Conservation (phyloP, 73 alveolate genomes). For the Tetrahymena elliotti region DNA sequence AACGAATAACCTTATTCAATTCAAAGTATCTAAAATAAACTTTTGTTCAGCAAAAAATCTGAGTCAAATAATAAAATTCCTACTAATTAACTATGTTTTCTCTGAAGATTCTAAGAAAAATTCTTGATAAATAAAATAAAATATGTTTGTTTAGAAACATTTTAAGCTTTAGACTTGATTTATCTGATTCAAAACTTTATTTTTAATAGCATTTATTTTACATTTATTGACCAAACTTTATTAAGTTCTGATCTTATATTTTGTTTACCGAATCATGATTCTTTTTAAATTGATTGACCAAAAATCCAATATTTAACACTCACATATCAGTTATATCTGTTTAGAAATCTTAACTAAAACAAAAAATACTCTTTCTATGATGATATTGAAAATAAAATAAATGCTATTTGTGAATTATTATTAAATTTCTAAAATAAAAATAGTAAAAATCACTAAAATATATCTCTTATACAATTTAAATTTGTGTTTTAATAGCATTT, state of each 20-base stretch:
- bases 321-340: neutral
- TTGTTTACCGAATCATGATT: neutral
- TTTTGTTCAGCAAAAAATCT: neutral
- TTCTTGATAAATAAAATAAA: neutral
- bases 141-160: neutral
- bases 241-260: neutral
- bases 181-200: neutral
- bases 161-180: too few relatives aligned
- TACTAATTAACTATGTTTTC: too few relatives aligned
- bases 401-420: too few relatives aligned
- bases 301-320: too few relatives aligned
- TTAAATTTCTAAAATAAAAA: too few relatives aligned
- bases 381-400: too few relatives aligned
- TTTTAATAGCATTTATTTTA: too few relatives aligned
- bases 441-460: too few relatives aligned
- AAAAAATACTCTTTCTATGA: too few relatives aligned
- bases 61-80: neutral
- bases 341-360: neutral
- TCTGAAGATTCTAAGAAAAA: neutral
- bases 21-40: neutral
- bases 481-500: too few relatives aligned
- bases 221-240: too few relatives aligned
- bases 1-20: neutral
- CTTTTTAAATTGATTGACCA: neutral
- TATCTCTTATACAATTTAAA: too few relatives aligned